Base-by-base conservation (phyloP, 129 eudicot species). In the Flaveria trinervia region DNA sequence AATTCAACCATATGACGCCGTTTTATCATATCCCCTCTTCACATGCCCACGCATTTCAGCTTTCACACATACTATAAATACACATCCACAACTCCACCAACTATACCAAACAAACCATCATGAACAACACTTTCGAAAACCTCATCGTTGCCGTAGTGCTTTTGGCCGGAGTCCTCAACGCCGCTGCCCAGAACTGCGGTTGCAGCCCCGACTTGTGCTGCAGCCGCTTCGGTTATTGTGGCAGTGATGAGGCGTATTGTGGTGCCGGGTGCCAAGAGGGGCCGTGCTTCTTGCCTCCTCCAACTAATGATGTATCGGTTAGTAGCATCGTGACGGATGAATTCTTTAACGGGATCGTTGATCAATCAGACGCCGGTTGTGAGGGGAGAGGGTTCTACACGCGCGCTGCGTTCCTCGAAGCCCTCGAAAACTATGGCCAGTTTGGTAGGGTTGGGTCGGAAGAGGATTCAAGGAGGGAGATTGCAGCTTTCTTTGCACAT, bases 401-500 rank as follows among this genome's bases (percentile, higher is more conserved):
- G 3, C 67, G 80, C 18, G 71, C 75, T 23, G 71, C 81, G 0
- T 85, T 85, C 30, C 78, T 85, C 8, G 78, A 81, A 44, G 85
- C 83, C 15, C 43, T 69, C 3, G 23, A 30, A 5, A 68, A 74
- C 18, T 81, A 77, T 52, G 33, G 75, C 2, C 70, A 45, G 25
- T 85, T 85, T n/a, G 88, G 83, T 50, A 74, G 80, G 57, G 70
- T 72, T 67, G 88, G 88, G 26, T 81, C 88, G 9, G 67, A 20
- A 12, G 83, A 81, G 10, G 88, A 77, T 77, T 81, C 81, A 5
- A 85, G 46, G 30, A 77, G 88, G 1, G 88, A 85, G 75, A 81
- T 81, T 51, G 88, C 88, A 0, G 88, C 88, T 14, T 81, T 81
- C 72, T 85, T 85, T 26, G 88, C 88, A 43, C 88, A 85, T 23